Evolutionary conservation across 805 yeast species (phyloP).

Genomic region (Nakazawaea sp.): DNA sequence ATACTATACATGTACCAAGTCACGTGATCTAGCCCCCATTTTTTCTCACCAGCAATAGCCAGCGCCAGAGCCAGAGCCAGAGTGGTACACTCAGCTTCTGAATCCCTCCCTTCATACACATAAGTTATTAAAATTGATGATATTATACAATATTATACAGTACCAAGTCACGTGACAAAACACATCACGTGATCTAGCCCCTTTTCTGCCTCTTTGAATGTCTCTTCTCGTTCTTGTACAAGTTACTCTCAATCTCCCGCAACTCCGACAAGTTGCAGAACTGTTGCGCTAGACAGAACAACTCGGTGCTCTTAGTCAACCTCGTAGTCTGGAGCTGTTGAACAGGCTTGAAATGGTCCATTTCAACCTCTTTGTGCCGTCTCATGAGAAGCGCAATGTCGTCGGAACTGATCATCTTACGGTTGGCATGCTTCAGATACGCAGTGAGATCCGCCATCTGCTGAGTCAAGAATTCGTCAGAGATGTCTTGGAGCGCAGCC

Average conservation of each 20-base stretch:
- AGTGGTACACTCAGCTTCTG: too few species aligned
- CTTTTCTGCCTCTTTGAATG: neutral
- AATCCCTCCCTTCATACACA: too few species aligned
- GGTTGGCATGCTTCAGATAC: conserved; percentile 25
- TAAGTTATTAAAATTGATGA: too few species aligned
- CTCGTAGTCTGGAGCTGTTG: conserved; percentile 9
- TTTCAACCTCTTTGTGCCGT: conserved; percentile 16
- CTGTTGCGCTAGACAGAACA: conserved; percentile 12
- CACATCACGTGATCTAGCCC: too few species aligned
- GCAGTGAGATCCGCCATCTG: conserved; percentile 27
- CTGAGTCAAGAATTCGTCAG: conserved; percentile 27
- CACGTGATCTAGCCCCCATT: too few species aligned
- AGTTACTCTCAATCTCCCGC: conserved; percentile 18
- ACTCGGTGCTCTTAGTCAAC: neutral
- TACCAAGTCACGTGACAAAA: too few species aligned
- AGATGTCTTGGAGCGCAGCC: conserved; percentile 23
- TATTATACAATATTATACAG: too few species aligned
- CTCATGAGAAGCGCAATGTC: conserved; percentile 28
- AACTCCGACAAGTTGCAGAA: conserved; percentile 19
- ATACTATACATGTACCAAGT: too few species aligned
- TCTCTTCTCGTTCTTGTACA: conserved; percentile 14
- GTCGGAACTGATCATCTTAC: conserved; percentile 21
- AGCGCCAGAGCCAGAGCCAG: too few species aligned
- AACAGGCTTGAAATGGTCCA: neutral
- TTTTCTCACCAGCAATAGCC: too few species aligned